Evolutionary conservation across 352 stramenopile genomes (phyloP), one percentile per base, ranked within the genome.

Genomic region (Globisporangium camurandrum): DNA sequence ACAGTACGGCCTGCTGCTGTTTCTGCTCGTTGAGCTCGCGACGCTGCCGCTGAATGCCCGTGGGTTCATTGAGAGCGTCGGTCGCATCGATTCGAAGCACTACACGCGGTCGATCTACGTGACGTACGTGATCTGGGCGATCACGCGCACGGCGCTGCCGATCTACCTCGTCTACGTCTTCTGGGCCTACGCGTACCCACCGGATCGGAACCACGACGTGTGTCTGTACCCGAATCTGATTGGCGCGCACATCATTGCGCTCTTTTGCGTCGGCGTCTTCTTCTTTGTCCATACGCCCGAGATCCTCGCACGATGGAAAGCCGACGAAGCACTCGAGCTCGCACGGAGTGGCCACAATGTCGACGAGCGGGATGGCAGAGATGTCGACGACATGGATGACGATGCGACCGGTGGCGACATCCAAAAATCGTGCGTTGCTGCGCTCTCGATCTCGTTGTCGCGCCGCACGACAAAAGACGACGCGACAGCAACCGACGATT

Each of bases 231-330:
- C 81, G 11, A 89, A 86, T 54, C 45, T 89, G 22, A 67, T 88
- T 20, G 75, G 74, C 28, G 78, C 81, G 8, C 76, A 92, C 61
- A 51, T 89, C 49, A 90, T 92, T 44, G 69, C 81, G 47, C 62
- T 89, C 41, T 89, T 89, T 41, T 92, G 81, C 53, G 65, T 92
- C 33, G 74, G 76, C 46, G 77, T 89, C 12, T 92, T 92, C 54
- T 74, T 86, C 56, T 88, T 86, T 52, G 73, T 88, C 37, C 77
- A 88, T 62, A 89, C 75, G 3, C 78, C 77, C 1, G 81, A 92
- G 56, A 74, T 89, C 59, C 54, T 83, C 12, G 57, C 50, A 12
- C 64, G 67, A 20, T 59, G 61, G 50, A 56, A 47, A 17, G 50
- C 59, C 2, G 42, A 66, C 28, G 57, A 49, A 39, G 53, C 49